Conservation (phyloP, 2,329 filamentous ascomycete genomes). For the Sclerotinia spermophila region DNA sequence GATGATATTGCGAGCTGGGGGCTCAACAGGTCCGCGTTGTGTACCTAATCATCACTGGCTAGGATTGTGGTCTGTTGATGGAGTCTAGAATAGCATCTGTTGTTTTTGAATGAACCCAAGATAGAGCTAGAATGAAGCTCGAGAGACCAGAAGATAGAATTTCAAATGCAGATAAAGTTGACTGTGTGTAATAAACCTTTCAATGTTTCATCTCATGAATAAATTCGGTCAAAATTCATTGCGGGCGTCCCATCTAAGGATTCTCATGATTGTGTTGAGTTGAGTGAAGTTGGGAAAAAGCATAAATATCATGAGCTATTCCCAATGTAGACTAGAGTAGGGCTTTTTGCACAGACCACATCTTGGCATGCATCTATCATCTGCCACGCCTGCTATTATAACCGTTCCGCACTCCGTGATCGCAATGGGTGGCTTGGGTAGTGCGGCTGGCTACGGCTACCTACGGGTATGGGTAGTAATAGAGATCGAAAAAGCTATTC, state of each 20-base stretch:
- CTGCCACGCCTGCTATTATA: no score
- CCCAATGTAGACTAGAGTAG: not conserved
- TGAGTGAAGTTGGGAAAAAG: not conserved
- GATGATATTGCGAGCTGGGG: not conserved
- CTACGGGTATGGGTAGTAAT: no score
- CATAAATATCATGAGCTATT: not conserved
- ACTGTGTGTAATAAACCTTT: not conserved
- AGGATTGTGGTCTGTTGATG: not conserved
- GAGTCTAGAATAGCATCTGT: not conserved
- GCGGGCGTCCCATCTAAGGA: not conserved
- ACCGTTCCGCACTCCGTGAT: no score
- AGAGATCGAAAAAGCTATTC: no score
- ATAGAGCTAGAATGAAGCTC: not conserved
- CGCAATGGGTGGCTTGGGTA: no score
- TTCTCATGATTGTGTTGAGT: not conserved
- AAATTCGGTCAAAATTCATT: not conserved
- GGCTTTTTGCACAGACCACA: not conserved
- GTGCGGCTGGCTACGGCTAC: no score
- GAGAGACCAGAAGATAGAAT: not conserved
- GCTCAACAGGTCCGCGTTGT: not conserved
- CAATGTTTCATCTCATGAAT: not conserved
- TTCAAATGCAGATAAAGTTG: not conserved
- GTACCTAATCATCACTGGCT: not conserved
- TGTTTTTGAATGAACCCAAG: no score
- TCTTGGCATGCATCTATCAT: not conserved